Conservation (phyloP, 2,329 filamentous ascomycete species). For the Botrytis medusae region DNA sequence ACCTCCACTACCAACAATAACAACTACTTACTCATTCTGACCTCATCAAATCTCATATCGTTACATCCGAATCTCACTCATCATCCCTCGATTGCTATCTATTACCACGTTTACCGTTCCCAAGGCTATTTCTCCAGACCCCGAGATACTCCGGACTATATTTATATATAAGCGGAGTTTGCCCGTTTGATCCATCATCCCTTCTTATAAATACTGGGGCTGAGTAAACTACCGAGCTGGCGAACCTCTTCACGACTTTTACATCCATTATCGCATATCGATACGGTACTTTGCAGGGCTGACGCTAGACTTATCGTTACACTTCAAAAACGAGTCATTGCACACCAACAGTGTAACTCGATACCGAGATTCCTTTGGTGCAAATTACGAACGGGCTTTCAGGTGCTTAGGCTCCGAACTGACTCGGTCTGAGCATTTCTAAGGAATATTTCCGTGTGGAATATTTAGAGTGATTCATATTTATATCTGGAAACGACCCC, state of each 20-base stretch:
- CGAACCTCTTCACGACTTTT: constrained; percentile 1
- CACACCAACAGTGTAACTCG: not conserved
- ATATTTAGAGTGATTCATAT: not conserved
- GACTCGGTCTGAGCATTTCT: constrained; percentile 6
- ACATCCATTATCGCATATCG: constrained; percentile 11
- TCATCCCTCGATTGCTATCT: constrained; percentile 5
- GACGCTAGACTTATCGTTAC: constrained; percentile 23
- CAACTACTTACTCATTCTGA: constrained; percentile 4
- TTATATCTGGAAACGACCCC: constrained; percentile 12
- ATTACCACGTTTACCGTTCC: not conserved
- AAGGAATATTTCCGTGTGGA: not conserved
- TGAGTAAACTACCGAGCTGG: constrained; percentile 14
- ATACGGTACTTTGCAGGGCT: constrained; percentile 18
- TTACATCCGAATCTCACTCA: constrained; percentile 14
- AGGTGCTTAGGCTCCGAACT: constrained; percentile 8
- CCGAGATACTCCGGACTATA: constrained; percentile 16
- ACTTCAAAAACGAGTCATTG: constrained; percentile 1
- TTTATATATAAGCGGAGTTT: constrained; percentile 17
- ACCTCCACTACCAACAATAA: not conserved
- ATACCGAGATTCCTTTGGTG: constrained; percentile 12
- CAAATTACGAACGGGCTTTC: constrained; percentile 15
- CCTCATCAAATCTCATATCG: constrained; percentile 13
- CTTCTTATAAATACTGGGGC: not conserved
- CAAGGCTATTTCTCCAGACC: constrained; percentile 16
- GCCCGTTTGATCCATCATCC: not conserved